Percentiles rank a stretch among this genome's conserved stretches.
phyloP scores from a whole-genome alignment of 169 alveolate genomes.

The Babesia ovis region DNA sequence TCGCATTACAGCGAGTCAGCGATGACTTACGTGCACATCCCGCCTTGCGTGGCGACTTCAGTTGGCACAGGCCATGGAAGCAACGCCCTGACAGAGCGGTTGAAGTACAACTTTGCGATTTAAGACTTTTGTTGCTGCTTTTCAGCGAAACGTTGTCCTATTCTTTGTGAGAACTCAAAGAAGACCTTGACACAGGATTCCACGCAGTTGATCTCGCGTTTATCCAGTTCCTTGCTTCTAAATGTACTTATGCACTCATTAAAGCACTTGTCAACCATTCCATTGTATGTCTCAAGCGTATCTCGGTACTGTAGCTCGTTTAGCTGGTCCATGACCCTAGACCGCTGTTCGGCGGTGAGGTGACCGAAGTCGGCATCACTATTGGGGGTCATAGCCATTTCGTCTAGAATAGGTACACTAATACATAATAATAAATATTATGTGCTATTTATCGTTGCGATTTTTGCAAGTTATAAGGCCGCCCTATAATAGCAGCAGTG shows the following conservation, averaged over 20 bases:
- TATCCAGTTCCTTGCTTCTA: constrained; percentile 75
- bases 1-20: constrained; percentile 1
- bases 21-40: constrained; percentile 35
- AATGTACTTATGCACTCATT: constrained; percentile 76
- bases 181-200: constrained; percentile 76
- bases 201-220: constrained; percentile 71
- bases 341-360: constrained; percentile 67
- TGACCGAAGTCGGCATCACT: constrained; percentile 62
- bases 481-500: constrained; percentile 30
- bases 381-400: constrained; percentile 35
- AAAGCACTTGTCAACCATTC: constrained; percentile 76
- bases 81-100: constrained; percentile 23
- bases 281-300: constrained; percentile 77
- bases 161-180: constrained; percentile 75
- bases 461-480: neutral
- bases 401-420: neutral
- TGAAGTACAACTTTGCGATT: constrained; percentile 54
- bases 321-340: constrained; percentile 69
- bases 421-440: neutral
- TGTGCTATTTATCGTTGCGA: neutral
- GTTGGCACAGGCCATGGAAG: neutral
- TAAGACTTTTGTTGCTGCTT: constrained; percentile 61
- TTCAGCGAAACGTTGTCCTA: constrained; percentile 75
- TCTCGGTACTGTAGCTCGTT: constrained; percentile 79
- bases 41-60: constrained; percentile 24